phyloP scores from a whole-genome alignment of 768 basidiomycete genomes.

The Tylopilus sp. region DNA sequence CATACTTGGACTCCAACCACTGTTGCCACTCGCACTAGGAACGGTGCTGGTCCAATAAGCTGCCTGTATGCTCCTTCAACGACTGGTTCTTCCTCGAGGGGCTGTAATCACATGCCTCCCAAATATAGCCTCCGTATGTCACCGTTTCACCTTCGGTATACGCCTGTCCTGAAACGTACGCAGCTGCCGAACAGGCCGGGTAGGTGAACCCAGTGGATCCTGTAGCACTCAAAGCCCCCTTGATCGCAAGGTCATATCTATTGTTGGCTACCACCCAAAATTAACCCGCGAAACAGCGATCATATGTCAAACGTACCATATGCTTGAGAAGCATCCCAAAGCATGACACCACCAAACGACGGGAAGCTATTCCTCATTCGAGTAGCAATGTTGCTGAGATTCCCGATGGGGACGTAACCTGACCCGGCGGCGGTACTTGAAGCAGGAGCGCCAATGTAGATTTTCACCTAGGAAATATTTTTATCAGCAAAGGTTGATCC shows the following conservation, averaged over 20 bases:
- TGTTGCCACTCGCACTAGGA: constrained; percentile 46
- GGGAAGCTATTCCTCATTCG: constrained; percentile 37
- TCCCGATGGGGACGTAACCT: constrained; percentile 34
- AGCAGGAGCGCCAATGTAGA: constrained; percentile 43
- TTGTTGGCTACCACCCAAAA: constrained; percentile 42
- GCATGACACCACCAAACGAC: constrained; percentile 43
- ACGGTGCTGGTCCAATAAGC: constrained; percentile 54
- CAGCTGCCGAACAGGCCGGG: constrained; percentile 56
- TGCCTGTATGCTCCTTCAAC: constrained; percentile 37
- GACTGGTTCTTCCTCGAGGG: constrained; percentile 1
- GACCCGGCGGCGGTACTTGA: constrained; percentile 40
- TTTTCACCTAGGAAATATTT: constrained; percentile 30
- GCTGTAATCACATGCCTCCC: constrained; percentile 42
- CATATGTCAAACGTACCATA: constrained; percentile 16
- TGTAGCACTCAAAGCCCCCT: constrained; percentile 54
- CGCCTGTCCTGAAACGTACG: constrained; percentile 44
- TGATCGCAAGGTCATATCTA: constrained; percentile 58
- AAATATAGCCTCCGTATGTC: constrained; percentile 60
- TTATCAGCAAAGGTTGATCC: constrained; percentile 1
- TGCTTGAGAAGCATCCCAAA: constrained; percentile 46
- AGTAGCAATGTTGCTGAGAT: constrained; percentile 32
- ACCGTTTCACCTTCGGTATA: constrained; percentile 53
- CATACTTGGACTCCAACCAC: constrained; percentile 67
- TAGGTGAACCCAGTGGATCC: constrained; percentile 69
- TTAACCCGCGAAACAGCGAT: constrained; percentile 2